These are phyloP conservation scores for Geranomyces michiganensis DNA, from an alignment of 192 early-diverging fungal genomes.

Conservation along the genomic window DNA sequence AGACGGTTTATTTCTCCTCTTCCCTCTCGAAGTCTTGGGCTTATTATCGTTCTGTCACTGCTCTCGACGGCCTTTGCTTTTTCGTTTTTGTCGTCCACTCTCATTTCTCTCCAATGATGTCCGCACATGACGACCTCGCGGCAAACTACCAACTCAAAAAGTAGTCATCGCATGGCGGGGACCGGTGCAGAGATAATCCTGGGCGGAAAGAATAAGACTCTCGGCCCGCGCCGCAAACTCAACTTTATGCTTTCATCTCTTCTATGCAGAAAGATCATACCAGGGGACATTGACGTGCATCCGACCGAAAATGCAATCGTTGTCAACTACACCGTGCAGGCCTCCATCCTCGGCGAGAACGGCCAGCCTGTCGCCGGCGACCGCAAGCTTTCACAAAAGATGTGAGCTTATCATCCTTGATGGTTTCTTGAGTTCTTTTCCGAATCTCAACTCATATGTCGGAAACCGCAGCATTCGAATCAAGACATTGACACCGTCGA, in stretches of 20 bases:
- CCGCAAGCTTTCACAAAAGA: conserved; percentile 49
- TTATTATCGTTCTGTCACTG: too few species aligned
- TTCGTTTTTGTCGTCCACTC: too few species aligned
- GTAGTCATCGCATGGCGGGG: neutral
- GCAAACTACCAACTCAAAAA: conserved; percentile 34
- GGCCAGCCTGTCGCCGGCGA: conserved; percentile 48
- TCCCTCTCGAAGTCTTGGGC: too few species aligned
- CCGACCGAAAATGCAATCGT: conserved; percentile 53
- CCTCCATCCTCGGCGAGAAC: conserved; percentile 43
- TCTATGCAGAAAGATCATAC: conserved; percentile 49
- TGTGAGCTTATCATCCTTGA: too few species aligned
- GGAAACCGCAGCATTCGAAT: conserved; percentile 40
- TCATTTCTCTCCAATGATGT: conserved; percentile 7
- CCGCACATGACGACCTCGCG: conserved; percentile 29
- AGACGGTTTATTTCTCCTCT: too few species aligned
- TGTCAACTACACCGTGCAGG: conserved; percentile 55
- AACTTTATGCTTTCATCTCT: too few species aligned
- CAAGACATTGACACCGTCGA: conserved; percentile 35
- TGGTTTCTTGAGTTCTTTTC: too few species aligned
- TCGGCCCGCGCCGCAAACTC: too few species aligned
- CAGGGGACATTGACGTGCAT: conserved; percentile 53
- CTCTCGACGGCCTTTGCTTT: too few species aligned
- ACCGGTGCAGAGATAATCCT: neutral
- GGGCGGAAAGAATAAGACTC: too few species aligned
- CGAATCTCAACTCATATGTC: too few species aligned